Percentiles rank a stretch among this genome's conserved stretches.
Evolutionary conservation across 2,329 filamentous ascomycete species (phyloP).

Genomic region (Alternaria brassicicola): DNA sequence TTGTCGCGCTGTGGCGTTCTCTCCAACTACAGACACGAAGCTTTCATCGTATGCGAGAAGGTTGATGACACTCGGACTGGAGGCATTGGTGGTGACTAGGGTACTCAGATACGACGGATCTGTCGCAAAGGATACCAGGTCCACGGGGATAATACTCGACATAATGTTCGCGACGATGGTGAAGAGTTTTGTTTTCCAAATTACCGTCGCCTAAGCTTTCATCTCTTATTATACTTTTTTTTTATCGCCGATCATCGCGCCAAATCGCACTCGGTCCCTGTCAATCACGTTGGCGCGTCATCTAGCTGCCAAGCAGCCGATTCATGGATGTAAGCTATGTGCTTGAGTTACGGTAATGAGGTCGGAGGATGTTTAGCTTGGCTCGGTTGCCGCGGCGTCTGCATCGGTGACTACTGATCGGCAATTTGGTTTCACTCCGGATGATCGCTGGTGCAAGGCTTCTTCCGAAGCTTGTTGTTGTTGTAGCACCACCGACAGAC

Average conservation of each 20-base stretch:
- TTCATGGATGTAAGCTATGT: background rate
- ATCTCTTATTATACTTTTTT: background rate
- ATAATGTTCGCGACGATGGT: conserved; percentile 36
- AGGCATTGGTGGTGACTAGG: conserved; percentile 36
- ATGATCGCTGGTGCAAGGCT: background rate
- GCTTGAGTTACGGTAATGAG: background rate
- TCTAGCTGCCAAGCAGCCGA: background rate
- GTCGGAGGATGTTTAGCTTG: background rate
- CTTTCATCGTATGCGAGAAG: conserved; percentile 47
- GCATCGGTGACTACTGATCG: background rate
- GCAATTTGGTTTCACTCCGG: background rate
- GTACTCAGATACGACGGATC: conserved; percentile 39
- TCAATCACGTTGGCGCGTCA: background rate
- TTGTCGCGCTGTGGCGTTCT: conserved; percentile 40
- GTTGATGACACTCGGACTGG: conserved; percentile 42
- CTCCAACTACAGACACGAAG: conserved; percentile 44
- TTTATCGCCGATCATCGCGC: background rate
- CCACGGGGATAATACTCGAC: conserved; percentile 39
- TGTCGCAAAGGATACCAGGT: conserved; percentile 41
- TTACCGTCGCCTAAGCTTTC: background rate
- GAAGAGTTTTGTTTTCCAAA: background rate
- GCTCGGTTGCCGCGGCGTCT: background rate
- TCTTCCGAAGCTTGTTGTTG: background rate
- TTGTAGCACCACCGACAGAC: background rate
- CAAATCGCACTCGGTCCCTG: background rate